These are phyloP conservation scores for Wilhelminamyces savonicus DNA, from an alignment of 805 yeast species.

Conservation along the genomic window DNA sequence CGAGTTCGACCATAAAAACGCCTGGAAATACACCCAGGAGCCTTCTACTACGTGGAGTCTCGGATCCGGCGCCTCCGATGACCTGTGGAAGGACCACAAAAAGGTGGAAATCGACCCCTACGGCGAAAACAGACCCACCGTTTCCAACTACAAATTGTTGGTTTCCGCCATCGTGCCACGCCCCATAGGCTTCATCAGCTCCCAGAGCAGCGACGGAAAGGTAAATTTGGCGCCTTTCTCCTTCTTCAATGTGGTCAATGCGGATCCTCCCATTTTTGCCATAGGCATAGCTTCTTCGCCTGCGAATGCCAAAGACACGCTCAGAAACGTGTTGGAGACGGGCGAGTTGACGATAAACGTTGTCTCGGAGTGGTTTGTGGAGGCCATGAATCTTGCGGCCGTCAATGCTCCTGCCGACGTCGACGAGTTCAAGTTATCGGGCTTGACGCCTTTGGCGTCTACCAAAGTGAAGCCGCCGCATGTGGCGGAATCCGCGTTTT, in stretches of 20 bases:
- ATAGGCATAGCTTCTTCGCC: constrained; percentile 41
- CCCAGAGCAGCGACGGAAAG: constrained; percentile 36
- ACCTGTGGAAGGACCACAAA: constrained; percentile 38
- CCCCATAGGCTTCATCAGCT: constrained; percentile 54
- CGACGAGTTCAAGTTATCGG: constrained; percentile 52
- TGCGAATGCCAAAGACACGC: constrained; percentile 42
- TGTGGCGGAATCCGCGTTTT: constrained; percentile 58
- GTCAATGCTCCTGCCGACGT: constrained; percentile 42
- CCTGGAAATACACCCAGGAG: constrained; percentile 17
- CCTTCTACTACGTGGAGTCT: constrained; percentile 34
- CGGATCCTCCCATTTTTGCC: constrained; percentile 55
- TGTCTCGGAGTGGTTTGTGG: constrained; percentile 57
- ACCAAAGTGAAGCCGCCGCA: constrained; percentile 44
- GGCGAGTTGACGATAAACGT: constrained; percentile 51
- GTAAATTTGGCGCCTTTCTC: constrained; percentile 58
- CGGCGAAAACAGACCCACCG: constrained; percentile 22
- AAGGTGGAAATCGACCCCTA: constrained; percentile 47
- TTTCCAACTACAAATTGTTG: constrained; percentile 44
- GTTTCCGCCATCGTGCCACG: constrained; percentile 53
- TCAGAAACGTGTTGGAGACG: constrained; percentile 42
- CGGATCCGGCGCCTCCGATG: constrained; percentile 42
- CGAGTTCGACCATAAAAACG: too few relatives aligned
- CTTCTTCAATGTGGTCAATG: constrained; percentile 40
- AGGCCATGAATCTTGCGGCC: constrained; percentile 52
- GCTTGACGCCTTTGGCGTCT: constrained; percentile 44